A percentile compares a stretch with the other conserved stretches of the same genome.
These are phyloP conservation scores for Aspergillus incahuasiensis DNA, from an alignment of 495 filamentous ascomycete species.

Conservation along the genomic window DNA sequence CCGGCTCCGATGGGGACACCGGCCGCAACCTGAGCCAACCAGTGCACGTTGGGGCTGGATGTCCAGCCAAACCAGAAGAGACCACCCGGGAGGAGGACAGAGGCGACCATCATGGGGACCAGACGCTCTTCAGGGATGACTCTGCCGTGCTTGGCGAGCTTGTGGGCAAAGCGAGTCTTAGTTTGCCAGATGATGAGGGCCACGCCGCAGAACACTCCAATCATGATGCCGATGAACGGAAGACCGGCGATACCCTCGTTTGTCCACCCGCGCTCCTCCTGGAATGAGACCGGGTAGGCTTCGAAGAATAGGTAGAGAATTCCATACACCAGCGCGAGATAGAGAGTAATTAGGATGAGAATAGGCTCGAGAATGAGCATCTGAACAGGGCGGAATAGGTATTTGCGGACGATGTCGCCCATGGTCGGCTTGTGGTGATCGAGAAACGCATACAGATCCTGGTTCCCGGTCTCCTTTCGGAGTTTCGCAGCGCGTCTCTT, in stretches of 20 bases:
- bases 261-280: slow-evolving; percentile 48
- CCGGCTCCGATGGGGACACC: slow-evolving; percentile 50
- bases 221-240: slow-evolving; percentile 55
- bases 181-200: slow-evolving; percentile 46
- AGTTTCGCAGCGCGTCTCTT: slow-evolving; percentile 51
- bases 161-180: slow-evolving; percentile 48
- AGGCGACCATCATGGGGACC: slow-evolving; percentile 53
- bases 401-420: slow-evolving; percentile 41
- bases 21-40: slow-evolving; percentile 47
- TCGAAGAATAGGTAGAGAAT: slow-evolving; percentile 62
- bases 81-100: slow-evolving; percentile 50
- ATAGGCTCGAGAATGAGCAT: slow-evolving; percentile 61
- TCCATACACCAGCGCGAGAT: slow-evolving; percentile 52
- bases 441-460: slow-evolving; percentile 52
- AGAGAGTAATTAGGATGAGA: slow-evolving; percentile 49
- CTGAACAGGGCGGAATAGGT: slow-evolving; percentile 55
- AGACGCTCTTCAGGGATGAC: slow-evolving; percentile 57
- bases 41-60: slow-evolving; percentile 34
- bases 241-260: slow-evolving; percentile 45
- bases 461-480: slow-evolving; percentile 57
- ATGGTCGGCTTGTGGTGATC: slow-evolving; percentile 51
- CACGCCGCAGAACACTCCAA: slow-evolving; percentile 50
- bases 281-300: slow-evolving; percentile 56
- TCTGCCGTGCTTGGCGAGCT: slow-evolving; percentile 43
- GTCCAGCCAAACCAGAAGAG: slow-evolving; percentile 67